A percentile compares a stretch with the other conserved stretches of the same genome.
Evolutionary conservation across 2,329 filamentous ascomycete genomes (phyloP).

Genomic region (Stagonosporopsis tanaceti): DNA sequence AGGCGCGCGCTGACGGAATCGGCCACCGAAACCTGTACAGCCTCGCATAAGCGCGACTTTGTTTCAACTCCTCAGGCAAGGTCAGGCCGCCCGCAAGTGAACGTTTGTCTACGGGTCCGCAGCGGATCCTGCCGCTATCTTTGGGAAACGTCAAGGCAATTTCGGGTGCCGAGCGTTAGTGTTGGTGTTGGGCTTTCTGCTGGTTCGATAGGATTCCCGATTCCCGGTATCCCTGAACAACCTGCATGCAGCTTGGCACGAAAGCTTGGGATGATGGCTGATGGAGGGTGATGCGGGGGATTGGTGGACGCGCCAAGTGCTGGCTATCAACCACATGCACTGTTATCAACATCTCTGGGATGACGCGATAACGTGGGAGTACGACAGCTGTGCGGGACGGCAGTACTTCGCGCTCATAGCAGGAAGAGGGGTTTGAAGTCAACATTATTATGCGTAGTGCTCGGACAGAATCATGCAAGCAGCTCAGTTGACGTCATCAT

Average conservation of each 20-base stretch:
- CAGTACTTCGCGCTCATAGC: slow-evolving; percentile 1
- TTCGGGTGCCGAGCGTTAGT: slow-evolving; percentile 16
- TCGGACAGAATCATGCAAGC: slow-evolving; percentile 8
- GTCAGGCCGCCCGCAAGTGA: slow-evolving; percentile 1
- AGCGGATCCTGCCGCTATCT: slow-evolving; percentile 15
- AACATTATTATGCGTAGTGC: slow-evolving; percentile 3
- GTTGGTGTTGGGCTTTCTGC: slow-evolving; percentile 7
- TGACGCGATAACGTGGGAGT: slow-evolving; percentile 19
- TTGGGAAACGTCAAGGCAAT: background rate
- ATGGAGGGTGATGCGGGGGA: slow-evolving; percentile 17
- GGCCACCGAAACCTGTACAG: slow-evolving; percentile 19
- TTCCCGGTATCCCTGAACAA: slow-evolving; percentile 10
- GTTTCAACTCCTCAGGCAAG: slow-evolving; percentile 7
- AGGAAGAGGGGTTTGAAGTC: slow-evolving; percentile 11
- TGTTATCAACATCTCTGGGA: slow-evolving; percentile 18
- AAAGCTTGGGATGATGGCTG: slow-evolving; percentile 16
- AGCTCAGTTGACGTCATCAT: slow-evolving; percentile 18
- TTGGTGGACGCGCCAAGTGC: slow-evolving; percentile 14
- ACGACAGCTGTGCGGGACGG: slow-evolving; percentile 14
- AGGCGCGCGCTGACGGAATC: slow-evolving; percentile 33
- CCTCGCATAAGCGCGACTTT: slow-evolving; percentile 18
- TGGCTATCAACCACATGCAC: slow-evolving; percentile 20
- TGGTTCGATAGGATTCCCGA: slow-evolving; percentile 5
- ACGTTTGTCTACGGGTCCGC: background rate
- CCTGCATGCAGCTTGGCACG: slow-evolving; percentile 18